Conservation (phyloP, 352 stramenopile species). For the Phytophthora aleatoria region DNA sequence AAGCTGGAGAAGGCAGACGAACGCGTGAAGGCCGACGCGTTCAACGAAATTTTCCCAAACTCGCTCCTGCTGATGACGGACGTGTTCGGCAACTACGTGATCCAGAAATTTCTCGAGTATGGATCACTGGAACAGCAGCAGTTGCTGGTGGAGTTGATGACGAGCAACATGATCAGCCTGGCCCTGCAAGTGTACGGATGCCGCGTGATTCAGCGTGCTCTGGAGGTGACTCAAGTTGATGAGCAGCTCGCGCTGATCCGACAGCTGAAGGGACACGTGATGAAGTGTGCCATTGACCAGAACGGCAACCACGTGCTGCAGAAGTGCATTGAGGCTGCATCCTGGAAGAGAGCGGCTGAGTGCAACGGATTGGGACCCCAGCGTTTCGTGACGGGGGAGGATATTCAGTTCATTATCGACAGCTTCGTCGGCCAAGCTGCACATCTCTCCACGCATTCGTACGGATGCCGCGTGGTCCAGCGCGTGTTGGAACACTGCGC, state of each 20-base stretch:
- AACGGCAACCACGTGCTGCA: conserved; percentile 99
- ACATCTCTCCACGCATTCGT: conserved; percentile 95
- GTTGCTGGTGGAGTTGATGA: conserved; percentile 86
- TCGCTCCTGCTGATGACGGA: conserved; percentile 88
- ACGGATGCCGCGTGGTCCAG: conserved; percentile 98
- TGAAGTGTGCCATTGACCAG: conserved; percentile 97
- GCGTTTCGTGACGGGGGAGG: conserved; percentile 66
- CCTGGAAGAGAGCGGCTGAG: conserved; percentile 46
- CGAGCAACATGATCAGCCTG: conserved; percentile 94
- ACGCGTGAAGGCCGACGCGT: conserved; percentile 68
- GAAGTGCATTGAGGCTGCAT: conserved; percentile 96
- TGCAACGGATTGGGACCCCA: conserved; percentile 24
- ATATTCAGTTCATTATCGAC: conserved; percentile 98
- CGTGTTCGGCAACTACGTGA: conserved; percentile 99
- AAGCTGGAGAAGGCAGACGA: conserved; percentile 88
- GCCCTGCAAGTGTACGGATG: conserved; percentile 97
- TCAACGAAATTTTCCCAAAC: conserved; percentile 84
- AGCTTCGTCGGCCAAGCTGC: conserved; percentile 93
- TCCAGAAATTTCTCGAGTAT: conserved; percentile 98
- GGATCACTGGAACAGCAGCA: conserved; percentile 89
- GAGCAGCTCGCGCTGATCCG: conserved; percentile 81
- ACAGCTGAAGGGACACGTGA: conserved; percentile 80
- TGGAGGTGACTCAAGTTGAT: conserved; percentile 75
- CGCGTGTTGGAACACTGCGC: conserved; percentile 97
- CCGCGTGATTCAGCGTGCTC: conserved; percentile 95